phyloP scores from a whole-genome alignment of 2,329 filamentous ascomycete genomes.

The Exophiala dermatitidis region DNA sequence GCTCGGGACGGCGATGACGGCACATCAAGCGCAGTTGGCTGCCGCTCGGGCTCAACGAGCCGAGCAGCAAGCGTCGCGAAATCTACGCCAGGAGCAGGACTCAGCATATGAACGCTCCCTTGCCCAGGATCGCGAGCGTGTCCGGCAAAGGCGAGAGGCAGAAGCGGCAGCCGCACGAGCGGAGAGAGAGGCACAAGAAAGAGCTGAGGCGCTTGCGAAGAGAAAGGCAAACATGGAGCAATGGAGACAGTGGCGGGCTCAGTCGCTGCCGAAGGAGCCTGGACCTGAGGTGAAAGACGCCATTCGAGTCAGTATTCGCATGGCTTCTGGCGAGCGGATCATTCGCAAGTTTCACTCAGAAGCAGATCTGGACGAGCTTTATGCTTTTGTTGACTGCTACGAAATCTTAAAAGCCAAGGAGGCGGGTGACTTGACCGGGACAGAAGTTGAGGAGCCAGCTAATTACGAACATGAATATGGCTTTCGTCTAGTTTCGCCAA shows the following conservation, averaged over 20 bases:
- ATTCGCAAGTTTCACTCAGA: slow-evolving; percentile 65
- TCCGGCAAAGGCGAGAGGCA: slow-evolving; percentile 66
- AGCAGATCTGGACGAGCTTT: slow-evolving; percentile 77
- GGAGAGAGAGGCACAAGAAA: slow-evolving; percentile 52
- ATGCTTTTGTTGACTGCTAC: slow-evolving; percentile 93
- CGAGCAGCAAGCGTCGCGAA: slow-evolving; percentile 74
- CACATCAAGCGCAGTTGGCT: slow-evolving; percentile 68
- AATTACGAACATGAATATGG: slow-evolving; percentile 72
- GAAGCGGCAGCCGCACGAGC: slow-evolving; percentile 56
- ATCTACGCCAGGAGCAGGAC: slow-evolving; percentile 79
- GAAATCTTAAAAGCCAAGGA: slow-evolving; percentile 49
- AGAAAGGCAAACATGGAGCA: slow-evolving; percentile 51
- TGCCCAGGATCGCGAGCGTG: slow-evolving; percentile 78
- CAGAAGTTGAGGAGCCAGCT: slow-evolving; percentile 48
- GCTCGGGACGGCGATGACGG: slow-evolving; percentile 63
- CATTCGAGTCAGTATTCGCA: slow-evolving; percentile 61
- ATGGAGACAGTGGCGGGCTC: slow-evolving; percentile 76
- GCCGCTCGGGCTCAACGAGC: slow-evolving; percentile 67
- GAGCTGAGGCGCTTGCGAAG: slow-evolving; percentile 47
- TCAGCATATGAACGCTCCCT: slow-evolving; percentile 88
- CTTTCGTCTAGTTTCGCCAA: slow-evolving; percentile 78
- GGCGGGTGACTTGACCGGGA: slow-evolving; percentile 28
- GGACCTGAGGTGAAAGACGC: slow-evolving; percentile 55
- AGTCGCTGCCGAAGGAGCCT: slow-evolving; percentile 62
- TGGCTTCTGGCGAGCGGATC: slow-evolving; percentile 63